Evolutionary conservation across 805 yeast species (phyloP), one percentile per base, ranked within the genome.

Genomic region (Novakomyces olei): DNA sequence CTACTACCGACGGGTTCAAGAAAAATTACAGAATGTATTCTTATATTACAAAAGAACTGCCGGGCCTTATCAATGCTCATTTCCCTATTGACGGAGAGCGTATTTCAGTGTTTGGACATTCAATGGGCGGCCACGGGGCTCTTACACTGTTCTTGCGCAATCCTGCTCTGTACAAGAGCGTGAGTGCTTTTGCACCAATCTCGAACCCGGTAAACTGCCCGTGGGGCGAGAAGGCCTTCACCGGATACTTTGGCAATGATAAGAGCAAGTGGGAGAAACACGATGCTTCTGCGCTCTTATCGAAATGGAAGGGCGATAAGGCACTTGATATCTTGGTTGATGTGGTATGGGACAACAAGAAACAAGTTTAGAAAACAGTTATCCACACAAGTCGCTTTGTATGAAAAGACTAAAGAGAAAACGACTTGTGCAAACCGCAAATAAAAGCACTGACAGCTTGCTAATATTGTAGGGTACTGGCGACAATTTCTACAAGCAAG

Each of bases 81-180:
- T 54, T 50, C 35, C 51, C 54, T 26, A 56, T 85, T 38, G 80
- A 85, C 51, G 24, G 44, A 17, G 49, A 55, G 26, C 72, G 65
- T 26, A 63, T 71, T 33, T 66, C 85, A 15, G 68, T 85, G 41
- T 70, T 88, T n/a, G 98, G 98, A 28, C 96, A 88, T 52, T 88
- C 98, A 1, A 88, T 88, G 96, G 98, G 98, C 32, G 98, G 98
- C 1, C 79, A 67, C 49, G 98, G 96, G 36, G 92, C 98, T 0
- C 54, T 85, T 38, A 57, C 74, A 38, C 58, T 70, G n/a, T 69
- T 54, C 42, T 54, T 85, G 37, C 66, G 62, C 39, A 69, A 75
- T 49, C 78, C 83, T 1, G 73, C 70, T 1, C 60, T 58, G 44
- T 85, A 75, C 59, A 67, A 67, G 48, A 70, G 88, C 1, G 83